Evolutionary conservation across 2,329 filamentous ascomycete species (phyloP), one percentile per base, ranked within the genome.

Genomic region (Penicillium vulpinum): DNA sequence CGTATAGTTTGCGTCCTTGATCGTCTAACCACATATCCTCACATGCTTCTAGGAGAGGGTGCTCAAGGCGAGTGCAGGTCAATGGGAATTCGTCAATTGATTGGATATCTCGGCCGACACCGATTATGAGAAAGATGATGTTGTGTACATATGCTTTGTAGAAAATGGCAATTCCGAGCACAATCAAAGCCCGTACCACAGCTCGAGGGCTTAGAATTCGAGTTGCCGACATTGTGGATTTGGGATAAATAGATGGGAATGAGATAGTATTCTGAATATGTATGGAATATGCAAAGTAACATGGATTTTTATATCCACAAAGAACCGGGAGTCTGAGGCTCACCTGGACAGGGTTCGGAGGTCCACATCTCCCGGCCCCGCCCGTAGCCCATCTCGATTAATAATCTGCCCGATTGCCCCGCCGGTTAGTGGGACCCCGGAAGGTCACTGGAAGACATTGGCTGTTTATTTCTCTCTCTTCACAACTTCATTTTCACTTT

Each of bases 11-110:
- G 15, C 44, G 15, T 0, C 6, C 44, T 35, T 62, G 50, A 7
- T 64, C 49, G 38, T 70, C 66, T 18, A 71, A 55, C 67, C 69
- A 70, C 46, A 70, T 60, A 28, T 71, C 69, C 43, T 71, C 69
- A 33, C 67, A 71, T 28, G 64, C 67, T 41, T 66, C 64, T n/a
- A 70, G 62, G 46, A 59, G 70, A 57, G 58, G 62, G 54, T 66
- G 67, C 31, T 47, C 54, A 45, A 67, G 55, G 43, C 65, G 68
- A 39, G 51, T 56, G 54, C 66, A 70, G 46, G 33, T 54, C 61
- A 70, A 68, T 45, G 62, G 65, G 56, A 74, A 76, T 5, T 68
- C 62, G 2, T 68, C 64, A 51, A 76, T 63, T 3, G 69, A 59
- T 21, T 65, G 62, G 44, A 75, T 49, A 21, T 59, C 54, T 11